These are phyloP conservation scores for Shiraia bambusicola DNA, from an alignment of 2,329 filamentous ascomycete species.

Conservation along the genomic window DNA sequence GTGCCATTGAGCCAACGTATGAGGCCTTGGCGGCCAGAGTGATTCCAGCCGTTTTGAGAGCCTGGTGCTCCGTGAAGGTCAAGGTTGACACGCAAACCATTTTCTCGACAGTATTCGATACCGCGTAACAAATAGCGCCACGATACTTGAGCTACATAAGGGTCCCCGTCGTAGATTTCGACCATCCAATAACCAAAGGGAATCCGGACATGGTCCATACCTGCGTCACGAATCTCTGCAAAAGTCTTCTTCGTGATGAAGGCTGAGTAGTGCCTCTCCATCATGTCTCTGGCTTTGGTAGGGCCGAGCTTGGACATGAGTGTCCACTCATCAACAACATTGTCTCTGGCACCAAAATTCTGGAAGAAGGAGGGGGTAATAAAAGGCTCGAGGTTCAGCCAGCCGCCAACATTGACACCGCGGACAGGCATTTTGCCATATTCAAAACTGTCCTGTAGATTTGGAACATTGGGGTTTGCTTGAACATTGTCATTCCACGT, in stretches of 20 bases:
- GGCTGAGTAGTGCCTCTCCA: slow-evolving; percentile 90
- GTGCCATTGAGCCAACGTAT: slow-evolving; percentile 93
- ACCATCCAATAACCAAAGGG: slow-evolving; percentile 96
- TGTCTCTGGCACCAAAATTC: slow-evolving; percentile 60
- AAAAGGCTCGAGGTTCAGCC: slow-evolving; percentile 91
- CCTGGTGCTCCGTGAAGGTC: slow-evolving; percentile 91
- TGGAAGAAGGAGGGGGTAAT: slow-evolving; percentile 91
- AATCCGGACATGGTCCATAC: slow-evolving; percentile 95
- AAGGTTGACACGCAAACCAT: slow-evolving; percentile 88
- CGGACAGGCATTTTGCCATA: slow-evolving; percentile 79
- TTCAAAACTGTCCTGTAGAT: slow-evolving; percentile 73
- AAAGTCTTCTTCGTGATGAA: slow-evolving; percentile 88
- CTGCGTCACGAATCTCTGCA: slow-evolving; percentile 78
- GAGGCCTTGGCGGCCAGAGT: slow-evolving; percentile 77
- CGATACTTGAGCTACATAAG: slow-evolving; percentile 80
- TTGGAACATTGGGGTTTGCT: slow-evolving; percentile 77
- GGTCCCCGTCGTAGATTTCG: slow-evolving; percentile 78
- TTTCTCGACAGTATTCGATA: slow-evolving; percentile 91
- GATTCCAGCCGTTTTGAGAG: slow-evolving; percentile 97
- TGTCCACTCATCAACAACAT: slow-evolving; percentile 85
- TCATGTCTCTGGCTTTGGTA: slow-evolving; percentile 60
- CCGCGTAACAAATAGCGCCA: slow-evolving; percentile 92
- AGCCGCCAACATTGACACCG: slow-evolving; percentile 90
- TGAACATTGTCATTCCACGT: slow-evolving; percentile 80
- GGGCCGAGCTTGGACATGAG: slow-evolving; percentile 70